Evolutionary conservation across 164 flowering plant species (phyloP).

Genomic region (Tetracentron sinense): DNA sequence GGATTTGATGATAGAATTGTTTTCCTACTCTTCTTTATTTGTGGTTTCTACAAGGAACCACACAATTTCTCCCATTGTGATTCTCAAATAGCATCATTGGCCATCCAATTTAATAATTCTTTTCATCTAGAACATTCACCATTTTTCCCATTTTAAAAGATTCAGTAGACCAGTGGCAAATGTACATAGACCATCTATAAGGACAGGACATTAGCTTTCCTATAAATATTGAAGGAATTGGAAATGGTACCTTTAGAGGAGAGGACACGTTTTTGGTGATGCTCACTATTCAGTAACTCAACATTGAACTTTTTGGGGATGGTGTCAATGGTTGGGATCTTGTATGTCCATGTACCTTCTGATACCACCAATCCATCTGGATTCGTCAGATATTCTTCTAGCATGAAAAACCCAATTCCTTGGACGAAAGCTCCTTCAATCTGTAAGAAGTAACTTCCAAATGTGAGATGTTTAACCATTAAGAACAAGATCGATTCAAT

Average conservation of each 20-base stretch:
- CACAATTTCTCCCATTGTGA: no score
- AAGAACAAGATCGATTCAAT: no score
- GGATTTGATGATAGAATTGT: no score
- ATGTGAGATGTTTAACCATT: neutral
- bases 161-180: no score
- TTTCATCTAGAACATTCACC: no score
- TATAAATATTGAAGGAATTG: neutral
- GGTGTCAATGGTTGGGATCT: constrained; percentile 87
- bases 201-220: neutral
- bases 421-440: constrained; percentile 95
- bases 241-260: constrained; percentile 73
- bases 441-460: constrained; percentile 27
- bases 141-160: no score
- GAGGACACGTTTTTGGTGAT: constrained; percentile 71
- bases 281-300: constrained; percentile 66
- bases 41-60: no score
- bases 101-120: no score
- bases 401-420: constrained; percentile 91
- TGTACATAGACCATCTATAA: neutral
- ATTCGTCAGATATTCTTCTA: constrained; percentile 61
- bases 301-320: constrained; percentile 79
- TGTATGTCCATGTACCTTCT: constrained; percentile 82
- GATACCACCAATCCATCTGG: constrained; percentile 58
- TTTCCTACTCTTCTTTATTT: no score
- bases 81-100: no score